phyloP scores from a whole-genome alignment of 805 yeast genomes.

The Pichia heedii region DNA sequence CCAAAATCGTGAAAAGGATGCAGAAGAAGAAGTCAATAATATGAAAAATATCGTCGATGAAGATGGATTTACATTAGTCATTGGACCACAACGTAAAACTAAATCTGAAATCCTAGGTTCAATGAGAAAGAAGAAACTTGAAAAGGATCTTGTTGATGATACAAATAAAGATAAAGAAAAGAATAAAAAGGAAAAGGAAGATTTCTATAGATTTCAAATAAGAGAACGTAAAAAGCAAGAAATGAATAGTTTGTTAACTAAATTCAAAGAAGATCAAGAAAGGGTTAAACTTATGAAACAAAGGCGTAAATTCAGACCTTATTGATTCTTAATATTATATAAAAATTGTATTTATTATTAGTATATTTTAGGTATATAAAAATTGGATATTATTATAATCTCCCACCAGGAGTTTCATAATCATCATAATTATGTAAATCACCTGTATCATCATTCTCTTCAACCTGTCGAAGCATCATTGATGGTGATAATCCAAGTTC shows the following conservation, averaged over 20 bases:
- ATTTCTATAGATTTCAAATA: constrained; percentile 93
- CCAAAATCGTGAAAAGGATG: constrained; percentile 58
- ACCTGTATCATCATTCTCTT: constrained; percentile 34
- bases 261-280: constrained; percentile 88
- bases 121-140: constrained; percentile 20
- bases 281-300: constrained; percentile 71
- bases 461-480: constrained; percentile 82
- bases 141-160: constrained; percentile 18
- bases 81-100: constrained; percentile 77
- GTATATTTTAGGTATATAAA: too few species aligned
- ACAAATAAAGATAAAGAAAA: constrained; percentile 39
- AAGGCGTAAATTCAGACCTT: constrained; percentile 79
- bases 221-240: constrained; percentile 89
- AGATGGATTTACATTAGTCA: constrained; percentile 90
- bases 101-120: constrained; percentile 61
- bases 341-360: neutral
- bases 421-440: constrained; percentile 12
- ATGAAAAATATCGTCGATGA: constrained; percentile 69
- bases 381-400: constrained; percentile 24
- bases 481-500: constrained; percentile 85
- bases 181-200: constrained; percentile 72
- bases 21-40: constrained; percentile 43
- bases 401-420: constrained; percentile 34
- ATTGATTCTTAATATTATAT: constrained; percentile 27
- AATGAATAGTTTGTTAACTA: constrained; percentile 74